Conservation (phyloP, 1,139 yeast species). For the Diutina mesorugosa region DNA sequence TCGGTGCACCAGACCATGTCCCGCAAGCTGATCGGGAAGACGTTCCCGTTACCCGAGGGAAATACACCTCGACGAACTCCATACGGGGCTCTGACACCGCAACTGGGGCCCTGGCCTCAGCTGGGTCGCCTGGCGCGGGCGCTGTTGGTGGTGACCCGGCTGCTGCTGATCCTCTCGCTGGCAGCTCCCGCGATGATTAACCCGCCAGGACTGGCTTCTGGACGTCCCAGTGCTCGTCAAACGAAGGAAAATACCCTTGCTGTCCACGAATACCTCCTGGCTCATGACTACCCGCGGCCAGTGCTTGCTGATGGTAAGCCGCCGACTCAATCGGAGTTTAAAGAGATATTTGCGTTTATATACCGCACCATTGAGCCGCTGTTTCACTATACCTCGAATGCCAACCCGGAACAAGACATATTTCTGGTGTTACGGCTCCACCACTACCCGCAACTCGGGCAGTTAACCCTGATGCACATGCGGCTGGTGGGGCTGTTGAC, state of each 20-base stretch:
- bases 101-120: neutral
- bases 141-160: neutral
- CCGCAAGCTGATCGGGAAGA: neutral
- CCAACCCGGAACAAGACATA: neutral
- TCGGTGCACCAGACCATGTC: neutral
- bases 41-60: constrained; percentile 1
- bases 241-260: neutral
- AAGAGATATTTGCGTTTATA: neutral
- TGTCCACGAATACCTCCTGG: neutral
- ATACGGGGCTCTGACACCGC: neutral
- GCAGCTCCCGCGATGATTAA: neutral
- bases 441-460: neutral
- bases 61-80: neutral
- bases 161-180: neutral
- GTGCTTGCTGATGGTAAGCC: neutral
- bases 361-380: neutral
- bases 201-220: neutral
- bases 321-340: neutral
- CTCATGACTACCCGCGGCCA: neutral
- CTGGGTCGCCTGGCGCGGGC: neutral
- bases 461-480: neutral
- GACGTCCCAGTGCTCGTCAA: neutral
- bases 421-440: neutral
- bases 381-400: neutral
- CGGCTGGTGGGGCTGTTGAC: neutral